Evolutionary conservation across 495 filamentous ascomycete species (phyloP), one percentile per base, ranked within the genome.

Genomic region (Pyrenula aspistea): DNA sequence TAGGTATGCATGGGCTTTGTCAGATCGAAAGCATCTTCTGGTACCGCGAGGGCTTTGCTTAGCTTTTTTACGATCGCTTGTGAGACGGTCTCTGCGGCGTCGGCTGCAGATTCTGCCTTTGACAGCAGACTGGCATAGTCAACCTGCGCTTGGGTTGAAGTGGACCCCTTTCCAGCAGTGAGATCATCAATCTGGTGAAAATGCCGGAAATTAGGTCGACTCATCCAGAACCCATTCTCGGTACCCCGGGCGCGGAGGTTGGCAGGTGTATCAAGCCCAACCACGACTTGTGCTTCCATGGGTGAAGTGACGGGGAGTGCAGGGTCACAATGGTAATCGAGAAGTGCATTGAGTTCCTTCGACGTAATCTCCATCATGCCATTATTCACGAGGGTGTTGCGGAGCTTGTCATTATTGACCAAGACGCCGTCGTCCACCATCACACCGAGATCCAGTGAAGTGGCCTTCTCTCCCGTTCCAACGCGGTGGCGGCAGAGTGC

Each of bases 1-100:
- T 69, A 55, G 25, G 67, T 63, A 0, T 65, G 62, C 42, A 77
- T 53, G 0, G 62, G 61, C 42, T 65, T 57, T 2, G 60, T 58
- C 1, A 66, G 60, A 51, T 76, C 67, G 1, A 78, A 42, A 1
- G 76, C 76, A 1, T 73, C 71, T 10, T 69, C 62, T 10, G 70
- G 61, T 8, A 72, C 68, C 10, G 57, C 55, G 0, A 71, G 61
- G 22, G 64, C 59, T 0, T 57, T 36, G 10, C 67, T 62, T 21
- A 72, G 58, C 53, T 65, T 69, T 19, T 24, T 56, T 20, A 58
- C 59, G 0, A 72, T 31, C 1, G 59, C 62, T 0, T 62, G 53
- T n/a, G 56, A 62, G 10, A 69, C 57, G n/a, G 66, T 49, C 0
- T 24, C n/a, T 2, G 63, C 51, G 3, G 69, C 68, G 15, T 68